These are phyloP conservation scores for Fragilaria crotonensis DNA, from an alignment of 108 stramenopile genomes.

Conservation along the genomic window DNA sequence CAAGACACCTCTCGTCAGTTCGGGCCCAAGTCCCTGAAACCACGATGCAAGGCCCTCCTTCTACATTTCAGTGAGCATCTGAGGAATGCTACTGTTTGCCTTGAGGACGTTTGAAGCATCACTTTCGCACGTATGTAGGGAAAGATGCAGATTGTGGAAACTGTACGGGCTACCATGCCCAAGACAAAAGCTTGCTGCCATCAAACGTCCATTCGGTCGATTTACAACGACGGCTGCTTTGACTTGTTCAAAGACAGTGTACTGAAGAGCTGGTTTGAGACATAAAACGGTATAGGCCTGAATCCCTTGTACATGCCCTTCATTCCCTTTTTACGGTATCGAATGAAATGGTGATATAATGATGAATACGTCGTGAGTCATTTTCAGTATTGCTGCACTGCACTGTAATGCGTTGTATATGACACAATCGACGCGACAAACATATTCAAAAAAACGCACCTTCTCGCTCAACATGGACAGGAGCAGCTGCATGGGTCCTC, in stretches of 20 bases:
- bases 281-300: slow-evolving; percentile 83
- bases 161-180: slow-evolving; percentile 80
- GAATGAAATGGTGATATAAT: too few species aligned
- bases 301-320: slow-evolving; percentile 80
- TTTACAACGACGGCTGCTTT: slow-evolving; percentile 37
- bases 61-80: slow-evolving; percentile 47
- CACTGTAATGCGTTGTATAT: too few species aligned
- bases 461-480: slow-evolving; percentile 39
- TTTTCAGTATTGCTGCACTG: too few species aligned
- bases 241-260: slow-evolving; percentile 87
- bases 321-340: slow-evolving; percentile 22
- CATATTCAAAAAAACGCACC: too few species aligned
- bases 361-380: too few species aligned
- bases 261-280: slow-evolving; percentile 91
- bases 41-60: slow-evolving; percentile 35
- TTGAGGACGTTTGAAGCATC: slow-evolving; percentile 54
- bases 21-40: slow-evolving; percentile 84
- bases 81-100: slow-evolving; percentile 47
- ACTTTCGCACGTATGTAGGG: slow-evolving; percentile 88
- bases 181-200: slow-evolving; percentile 72
- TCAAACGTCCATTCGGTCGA: slow-evolving; percentile 18
- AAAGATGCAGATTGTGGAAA: slow-evolving; percentile 80
- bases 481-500: slow-evolving; percentile 46
- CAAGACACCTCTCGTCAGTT: slow-evolving; percentile 84
- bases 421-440: too few species aligned